Evolutionary conservation across 345 rosid genomes (phyloP).

Genomic region (Eucalyptus dawsonii): DNA sequence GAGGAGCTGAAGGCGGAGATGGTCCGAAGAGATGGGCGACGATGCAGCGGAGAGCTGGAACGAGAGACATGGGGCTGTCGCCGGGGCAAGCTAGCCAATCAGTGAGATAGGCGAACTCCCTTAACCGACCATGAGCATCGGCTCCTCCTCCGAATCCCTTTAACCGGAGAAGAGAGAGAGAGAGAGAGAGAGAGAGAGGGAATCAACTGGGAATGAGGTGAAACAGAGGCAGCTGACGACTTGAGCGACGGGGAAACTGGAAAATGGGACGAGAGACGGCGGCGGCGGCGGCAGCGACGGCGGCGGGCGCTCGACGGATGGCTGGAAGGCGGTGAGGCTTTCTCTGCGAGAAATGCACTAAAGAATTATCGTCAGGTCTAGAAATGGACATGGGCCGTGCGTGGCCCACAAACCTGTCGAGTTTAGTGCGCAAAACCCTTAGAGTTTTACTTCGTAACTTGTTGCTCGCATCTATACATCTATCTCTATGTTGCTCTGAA

Average conservation of each 20-base stretch:
- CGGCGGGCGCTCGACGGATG: not conserved
- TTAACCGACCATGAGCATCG: not conserved
- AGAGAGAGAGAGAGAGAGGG: not conserved
- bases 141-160: not conserved
- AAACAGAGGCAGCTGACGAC: not conserved
- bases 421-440: not conserved
- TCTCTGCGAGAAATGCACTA: not conserved
- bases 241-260: not conserved
- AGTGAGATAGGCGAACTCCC: not conserved
- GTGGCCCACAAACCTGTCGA: not conserved
- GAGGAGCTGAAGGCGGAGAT: not conserved
- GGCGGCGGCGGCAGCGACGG: not conserved
- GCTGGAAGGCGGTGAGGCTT: not conserved
- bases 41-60: slow-evolving; percentile 18
- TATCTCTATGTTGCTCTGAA: not conserved
- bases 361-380: not conserved
- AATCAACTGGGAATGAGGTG: not conserved
- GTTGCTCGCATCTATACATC: not conserved
- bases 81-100: not conserved
- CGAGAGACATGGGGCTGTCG: slow-evolving; percentile 6
- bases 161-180: not conserved
- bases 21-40: slow-evolving; percentile 9
- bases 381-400: not conserved
- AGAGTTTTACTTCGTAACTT: not conserved
- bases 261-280: not conserved